phyloP scores from a whole-genome alignment of 1,284 basidiomycete genomes.

The Malassezia dermatis region DNA sequence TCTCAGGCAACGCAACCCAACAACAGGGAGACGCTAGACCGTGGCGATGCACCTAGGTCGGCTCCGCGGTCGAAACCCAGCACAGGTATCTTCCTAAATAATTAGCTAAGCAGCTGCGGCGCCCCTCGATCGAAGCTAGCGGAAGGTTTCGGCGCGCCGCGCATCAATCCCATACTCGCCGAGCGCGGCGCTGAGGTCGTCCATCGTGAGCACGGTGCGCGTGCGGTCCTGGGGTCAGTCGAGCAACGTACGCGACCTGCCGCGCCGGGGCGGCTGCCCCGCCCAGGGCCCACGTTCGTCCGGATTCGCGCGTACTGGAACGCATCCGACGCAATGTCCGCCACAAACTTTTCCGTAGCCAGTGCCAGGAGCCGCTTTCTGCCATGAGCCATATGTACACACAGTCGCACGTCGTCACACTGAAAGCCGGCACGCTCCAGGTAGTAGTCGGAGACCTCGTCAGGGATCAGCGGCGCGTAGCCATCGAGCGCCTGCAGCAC shows the following conservation, averaged over 20 bases:
- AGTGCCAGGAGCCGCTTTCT: constrained; percentile 78
- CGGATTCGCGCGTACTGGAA: constrained; percentile 95
- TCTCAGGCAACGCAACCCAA: neutral
- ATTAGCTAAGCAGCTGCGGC: constrained; percentile 9
- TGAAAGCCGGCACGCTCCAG: constrained; percentile 92
- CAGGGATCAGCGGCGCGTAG: constrained; percentile 92
- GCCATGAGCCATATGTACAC: constrained; percentile 3
- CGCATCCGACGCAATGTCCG: constrained; percentile 90
- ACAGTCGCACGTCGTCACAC: constrained; percentile 61
- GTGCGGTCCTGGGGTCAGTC: constrained; percentile 58
- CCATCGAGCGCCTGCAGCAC: constrained; percentile 92
- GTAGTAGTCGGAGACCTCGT: constrained; percentile 96
- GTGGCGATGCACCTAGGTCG: neutral
- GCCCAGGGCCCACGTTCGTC: constrained; percentile 52
- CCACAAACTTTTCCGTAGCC: constrained; percentile 94
- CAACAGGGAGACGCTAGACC: neutral
- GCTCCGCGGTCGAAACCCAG: neutral
- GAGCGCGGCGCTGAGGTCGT: constrained; percentile 82
- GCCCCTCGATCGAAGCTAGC: constrained; percentile 20
- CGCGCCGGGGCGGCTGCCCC: constrained; percentile 23
- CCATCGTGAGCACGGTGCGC: constrained; percentile 94
- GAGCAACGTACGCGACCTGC: constrained; percentile 1
- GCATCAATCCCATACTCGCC: constrained; percentile 67
- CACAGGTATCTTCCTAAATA: neutral
- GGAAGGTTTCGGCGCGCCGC: constrained; percentile 41